Conservation (phyloP, 192 early-diverging fungal species). For the Podila verticillata region DNA sequence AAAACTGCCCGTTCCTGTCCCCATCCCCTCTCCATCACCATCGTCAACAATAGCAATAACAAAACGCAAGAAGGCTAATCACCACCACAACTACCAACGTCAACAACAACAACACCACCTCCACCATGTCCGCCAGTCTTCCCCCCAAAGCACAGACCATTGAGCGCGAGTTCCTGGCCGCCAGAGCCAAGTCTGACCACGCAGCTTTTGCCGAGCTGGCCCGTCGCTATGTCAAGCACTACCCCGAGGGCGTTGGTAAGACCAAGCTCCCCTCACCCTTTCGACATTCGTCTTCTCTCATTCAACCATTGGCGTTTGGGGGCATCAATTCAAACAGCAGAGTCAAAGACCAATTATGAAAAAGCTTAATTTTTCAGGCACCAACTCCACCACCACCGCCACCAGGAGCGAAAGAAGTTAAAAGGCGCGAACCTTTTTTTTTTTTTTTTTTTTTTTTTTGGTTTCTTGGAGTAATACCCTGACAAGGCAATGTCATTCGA, state of each 20-base stretch:
- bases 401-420: no score
- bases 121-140: constrained; percentile 31
- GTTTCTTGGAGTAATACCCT: no score
- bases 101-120: no score
- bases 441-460: no score
- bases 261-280: not conserved
- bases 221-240: constrained; percentile 65
- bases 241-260: constrained; percentile 63
- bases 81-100: not conserved
- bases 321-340: no score
- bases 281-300: not conserved
- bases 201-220: constrained; percentile 57
- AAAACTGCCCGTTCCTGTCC: not conserved
- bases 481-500: no score
- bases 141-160: constrained; percentile 55
- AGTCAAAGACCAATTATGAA: no score
- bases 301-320: no score
- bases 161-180: constrained; percentile 54
- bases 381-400: no score
- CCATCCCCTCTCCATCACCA: not conserved
- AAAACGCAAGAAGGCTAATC: no score
- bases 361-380: no score
- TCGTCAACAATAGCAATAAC: not conserved
- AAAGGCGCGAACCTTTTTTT: no score
- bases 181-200: constrained; percentile 59